Evolutionary conservation across 495 filamentous ascomycete species (phyloP).

Genomic region (Echria macrotheca): DNA sequence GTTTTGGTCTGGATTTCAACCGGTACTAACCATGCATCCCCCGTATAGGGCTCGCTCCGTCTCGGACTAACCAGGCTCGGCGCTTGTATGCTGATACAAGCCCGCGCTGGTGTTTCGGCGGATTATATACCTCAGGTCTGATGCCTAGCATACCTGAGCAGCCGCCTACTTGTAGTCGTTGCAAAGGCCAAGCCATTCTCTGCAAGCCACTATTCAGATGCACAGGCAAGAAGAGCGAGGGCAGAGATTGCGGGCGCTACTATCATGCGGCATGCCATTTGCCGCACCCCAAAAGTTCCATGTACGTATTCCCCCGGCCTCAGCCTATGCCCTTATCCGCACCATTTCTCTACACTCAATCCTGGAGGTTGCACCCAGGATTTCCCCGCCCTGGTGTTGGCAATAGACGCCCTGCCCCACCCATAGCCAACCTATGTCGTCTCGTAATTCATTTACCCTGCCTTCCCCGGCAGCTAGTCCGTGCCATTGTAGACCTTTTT

Average conservation of each 20-base stretch:
- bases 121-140: neutral
- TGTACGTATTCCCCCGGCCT: neutral
- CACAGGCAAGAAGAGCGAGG: too few species aligned
- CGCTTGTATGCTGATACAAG: too few species aligned
- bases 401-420: constrained; percentile 2
- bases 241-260: constrained; percentile 1
- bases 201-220: constrained; percentile 12
- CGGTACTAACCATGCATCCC: neutral
- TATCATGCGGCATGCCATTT: constrained; percentile 17
- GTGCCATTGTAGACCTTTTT: too few species aligned
- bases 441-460: neutral
- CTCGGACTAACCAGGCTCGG: too few species aligned
- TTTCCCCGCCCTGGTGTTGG: too few species aligned
- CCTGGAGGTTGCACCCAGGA: neutral
- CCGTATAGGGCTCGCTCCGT: too few species aligned
- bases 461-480: neutral
- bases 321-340: neutral
- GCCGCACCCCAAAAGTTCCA: constrained; percentile 8
- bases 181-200: neutral
- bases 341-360: neutral
- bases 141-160: neutral
- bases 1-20: neutral
- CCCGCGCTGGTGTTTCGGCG: too few species aligned
- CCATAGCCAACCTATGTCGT: neutral
- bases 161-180: constrained; percentile 7